Conservation (phyloP, 2,329 filamentous ascomycete genomes). For the Ophiostoma pallidulum region DNA sequence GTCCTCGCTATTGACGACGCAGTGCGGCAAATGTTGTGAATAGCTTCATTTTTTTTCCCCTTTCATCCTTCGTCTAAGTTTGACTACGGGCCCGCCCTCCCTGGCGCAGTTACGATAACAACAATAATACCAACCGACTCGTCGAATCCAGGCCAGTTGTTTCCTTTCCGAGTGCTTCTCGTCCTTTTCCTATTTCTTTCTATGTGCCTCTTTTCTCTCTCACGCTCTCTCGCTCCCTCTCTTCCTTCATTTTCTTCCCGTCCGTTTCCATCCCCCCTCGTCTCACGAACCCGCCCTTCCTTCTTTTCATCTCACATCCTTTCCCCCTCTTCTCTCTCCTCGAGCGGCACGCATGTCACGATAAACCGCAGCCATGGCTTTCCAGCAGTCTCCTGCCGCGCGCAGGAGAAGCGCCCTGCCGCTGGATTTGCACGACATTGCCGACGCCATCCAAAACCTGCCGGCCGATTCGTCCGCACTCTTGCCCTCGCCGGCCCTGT, state of each 20-base stretch:
- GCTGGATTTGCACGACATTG: slow-evolving; percentile 3
- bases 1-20: slow-evolving; percentile 7
- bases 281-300: no score
- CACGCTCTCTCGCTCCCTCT: background rate
- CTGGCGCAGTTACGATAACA: no score
- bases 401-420: slow-evolving; percentile 5
- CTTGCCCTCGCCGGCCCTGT: slow-evolving; percentile 1
- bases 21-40: background rate
- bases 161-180: background rate
- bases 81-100: no score
- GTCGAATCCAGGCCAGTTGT: background rate
- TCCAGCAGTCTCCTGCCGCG: background rate
- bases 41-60: background rate
- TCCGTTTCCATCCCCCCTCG: no score
- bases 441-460: slow-evolving; percentile 4
- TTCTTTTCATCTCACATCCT: background rate
- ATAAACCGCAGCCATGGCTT: background rate
- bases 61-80: no score
- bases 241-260: background rate
- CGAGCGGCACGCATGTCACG: background rate
- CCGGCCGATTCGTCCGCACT: slow-evolving; percentile 1
- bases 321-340: background rate
- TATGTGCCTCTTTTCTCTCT: background rate
- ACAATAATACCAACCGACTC: no score
- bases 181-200: background rate